Percentiles rank a stretch among this genome's conserved stretches.
Evolutionary conservation across 345 rosid species (phyloP).

Genomic region (Brassica carinata): DNA sequence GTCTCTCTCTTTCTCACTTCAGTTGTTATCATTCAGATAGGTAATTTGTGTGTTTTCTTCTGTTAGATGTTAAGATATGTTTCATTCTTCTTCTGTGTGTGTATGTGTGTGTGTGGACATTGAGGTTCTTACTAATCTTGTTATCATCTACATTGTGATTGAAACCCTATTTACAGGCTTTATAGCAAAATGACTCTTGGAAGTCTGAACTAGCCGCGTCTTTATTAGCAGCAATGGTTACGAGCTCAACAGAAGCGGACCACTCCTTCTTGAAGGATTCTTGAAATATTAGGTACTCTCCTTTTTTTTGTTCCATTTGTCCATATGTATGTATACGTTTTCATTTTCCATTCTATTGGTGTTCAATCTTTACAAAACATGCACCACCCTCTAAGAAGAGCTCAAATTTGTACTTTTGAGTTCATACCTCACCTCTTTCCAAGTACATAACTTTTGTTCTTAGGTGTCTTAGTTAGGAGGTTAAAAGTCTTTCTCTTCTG

Average conservation of each 20-base stretch:
- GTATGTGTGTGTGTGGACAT: neutral
- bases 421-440: neutral
- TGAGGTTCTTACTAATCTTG: neutral
- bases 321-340: neutral
- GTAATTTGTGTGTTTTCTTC: neutral
- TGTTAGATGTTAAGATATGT: too few species aligned
- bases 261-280: slow-evolving; percentile 88
- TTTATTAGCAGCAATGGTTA: slow-evolving; percentile 81
- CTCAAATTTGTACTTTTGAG: neutral
- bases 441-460: slow-evolving; percentile 1
- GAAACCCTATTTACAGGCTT: slow-evolving; percentile 34
- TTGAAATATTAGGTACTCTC: slow-evolving; percentile 71
- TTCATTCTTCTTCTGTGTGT: slow-evolving; percentile 8
- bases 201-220: slow-evolving; percentile 74
- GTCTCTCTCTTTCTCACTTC: neutral
- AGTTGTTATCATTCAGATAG: slow-evolving; percentile 58
- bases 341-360: neutral
- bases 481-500: neutral
- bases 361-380: slow-evolving; percentile 11
- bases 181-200: slow-evolving; percentile 81
- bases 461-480: slow-evolving; percentile 8
- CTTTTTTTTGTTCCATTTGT: neutral
- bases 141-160: slow-evolving; percentile 3
- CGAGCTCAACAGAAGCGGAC: slow-evolving; percentile 80
- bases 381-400: neutral